Conservation (phyloP, 768 basidiomycete species). For the Hypholoma sublateritium region DNA sequence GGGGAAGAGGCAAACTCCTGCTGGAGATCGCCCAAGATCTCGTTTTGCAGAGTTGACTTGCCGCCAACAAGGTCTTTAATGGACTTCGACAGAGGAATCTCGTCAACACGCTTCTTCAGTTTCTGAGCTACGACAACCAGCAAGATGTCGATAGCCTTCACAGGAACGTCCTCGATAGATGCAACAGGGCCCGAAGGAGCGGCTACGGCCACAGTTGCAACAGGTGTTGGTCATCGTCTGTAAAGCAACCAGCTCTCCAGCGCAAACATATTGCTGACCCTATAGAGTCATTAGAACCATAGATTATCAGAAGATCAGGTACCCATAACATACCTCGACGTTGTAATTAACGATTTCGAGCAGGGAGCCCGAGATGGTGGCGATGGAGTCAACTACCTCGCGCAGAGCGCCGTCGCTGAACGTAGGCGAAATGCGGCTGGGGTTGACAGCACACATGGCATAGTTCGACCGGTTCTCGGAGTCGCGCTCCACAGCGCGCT, state of each 20-base stretch:
- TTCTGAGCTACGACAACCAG: slow-evolving; percentile 93
- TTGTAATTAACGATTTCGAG: slow-evolving; percentile 99
- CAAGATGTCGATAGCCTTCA: slow-evolving; percentile 89
- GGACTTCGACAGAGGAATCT: slow-evolving; percentile 87
- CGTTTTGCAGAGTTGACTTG: slow-evolving; percentile 99
- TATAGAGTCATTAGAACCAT: slow-evolving; percentile 29
- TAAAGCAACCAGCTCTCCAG: slow-evolving; percentile 91
- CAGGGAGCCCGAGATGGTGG: slow-evolving; percentile 72
- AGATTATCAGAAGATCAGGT: slow-evolving; percentile 1
- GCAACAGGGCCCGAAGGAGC: slow-evolving; percentile 64
- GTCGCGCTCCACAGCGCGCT: slow-evolving; percentile 97
- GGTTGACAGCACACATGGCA: slow-evolving; percentile 99
- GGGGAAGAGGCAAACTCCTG: slow-evolving; percentile 93
- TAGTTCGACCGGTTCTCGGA: slow-evolving; percentile 91
- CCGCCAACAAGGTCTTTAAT: slow-evolving; percentile 99
- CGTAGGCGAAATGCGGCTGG: slow-evolving; percentile 88
- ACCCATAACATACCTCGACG: slow-evolving; percentile 71
- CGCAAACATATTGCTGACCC: slow-evolving; percentile 99
- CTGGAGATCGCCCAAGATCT: slow-evolving; percentile 96
- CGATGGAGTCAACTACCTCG: slow-evolving; percentile 93
- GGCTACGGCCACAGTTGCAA: slow-evolving; percentile 41
- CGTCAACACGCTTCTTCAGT: slow-evolving; percentile 91
- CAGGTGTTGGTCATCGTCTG: slow-evolving; percentile 91
- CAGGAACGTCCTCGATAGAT: slow-evolving; percentile 84
- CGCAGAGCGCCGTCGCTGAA: slow-evolving; percentile 96